Base-by-base conservation (phyloP, 1,284 basidiomycete species). In the Bjerkandera adusta region DNA sequence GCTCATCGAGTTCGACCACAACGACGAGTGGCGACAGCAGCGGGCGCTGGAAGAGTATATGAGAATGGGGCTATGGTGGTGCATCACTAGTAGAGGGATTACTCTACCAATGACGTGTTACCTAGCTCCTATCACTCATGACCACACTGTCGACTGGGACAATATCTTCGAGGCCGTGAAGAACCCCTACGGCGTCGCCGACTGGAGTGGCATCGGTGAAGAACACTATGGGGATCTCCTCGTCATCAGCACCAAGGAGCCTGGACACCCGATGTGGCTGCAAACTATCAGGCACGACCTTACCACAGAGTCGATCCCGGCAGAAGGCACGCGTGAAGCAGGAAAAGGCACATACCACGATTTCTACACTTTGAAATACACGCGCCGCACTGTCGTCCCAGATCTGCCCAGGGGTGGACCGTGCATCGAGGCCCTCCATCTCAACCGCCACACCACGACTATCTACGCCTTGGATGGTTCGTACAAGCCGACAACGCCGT, bases 31-130 rank as follows among this genome's bases (percentile, higher is more conserved):
- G 55, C 63, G 68, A 43, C 68, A 73, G 48, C 68, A 76, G 8
- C 64, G 65, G 30, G 58, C 75, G 33, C 75, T 90, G 66, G 69
- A 80, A 29, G 73, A 79, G 36, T 89, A 76, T 59, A 89, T 83
- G 44, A 75, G 67, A 55, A 67, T 70, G 53, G 78, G 78, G 6
- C 69, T 89, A 43, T 82, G 76, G 74, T 78, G 77, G 66, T 77
- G 76, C 57, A 72, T 83, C 61, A 82, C 82, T 8, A 72, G 74
- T 3, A 75, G 76, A 49, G 77, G 77, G 0, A 67, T 84, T 49
- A 55, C 62, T 21, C 64, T 67, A 11, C 72, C 73, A 13, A 66
- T 80, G 40, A 76, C 77, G 45, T 73, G 79, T 53, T 87, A 77
- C 62, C 63, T 89, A 25, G 76, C 85, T 24, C 85, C 84, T 15